Evolutionary conservation across 805 yeast genomes (phyloP).

Genomic region (Diddensiella caesifluorescens): DNA sequence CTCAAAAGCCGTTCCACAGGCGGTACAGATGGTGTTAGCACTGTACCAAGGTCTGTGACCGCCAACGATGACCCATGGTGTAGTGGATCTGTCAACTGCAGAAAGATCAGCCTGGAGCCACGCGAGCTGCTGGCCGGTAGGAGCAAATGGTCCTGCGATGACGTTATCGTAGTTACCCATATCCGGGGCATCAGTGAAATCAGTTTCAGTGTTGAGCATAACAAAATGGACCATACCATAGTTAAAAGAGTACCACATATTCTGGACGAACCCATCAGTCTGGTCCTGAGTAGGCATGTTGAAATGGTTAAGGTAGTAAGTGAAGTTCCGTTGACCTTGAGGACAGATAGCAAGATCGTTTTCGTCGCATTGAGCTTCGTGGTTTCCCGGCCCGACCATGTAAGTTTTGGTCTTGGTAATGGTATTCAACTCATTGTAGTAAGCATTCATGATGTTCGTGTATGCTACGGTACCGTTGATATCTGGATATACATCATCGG

Average conservation of each 20-base stretch:
- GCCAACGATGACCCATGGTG: conserved; percentile 26
- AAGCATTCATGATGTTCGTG: conserved; percentile 16
- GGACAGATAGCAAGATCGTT: conserved; percentile 14
- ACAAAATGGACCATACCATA: conserved; percentile 30
- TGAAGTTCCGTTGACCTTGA: conserved; percentile 28
- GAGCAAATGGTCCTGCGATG: conserved; percentile 15
- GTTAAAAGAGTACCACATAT: conserved; percentile 32
- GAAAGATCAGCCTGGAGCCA: conserved; percentile 30
- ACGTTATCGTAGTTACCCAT: conserved; percentile 19
- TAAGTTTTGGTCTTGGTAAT: conserved; percentile 15
- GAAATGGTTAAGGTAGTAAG: conserved; percentile 28
- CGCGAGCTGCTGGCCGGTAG: conserved; percentile 24
- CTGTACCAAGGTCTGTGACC: conserved; percentile 34
- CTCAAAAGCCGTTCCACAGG: conserved; percentile 24
- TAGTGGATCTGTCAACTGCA: conserved; percentile 25
- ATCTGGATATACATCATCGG: background rate
- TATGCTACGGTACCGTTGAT: conserved; percentile 10
- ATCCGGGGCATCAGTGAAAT: conserved; percentile 22
- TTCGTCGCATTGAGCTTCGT: conserved; percentile 22
- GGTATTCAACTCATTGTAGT: conserved; percentile 16
- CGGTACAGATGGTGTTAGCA: conserved; percentile 19
- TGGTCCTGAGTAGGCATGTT: conserved; percentile 27
- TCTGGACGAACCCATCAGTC: conserved; percentile 23
- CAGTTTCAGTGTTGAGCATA: conserved; percentile 29
- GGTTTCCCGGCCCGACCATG: conserved; percentile 25